These are phyloP conservation scores for Polyporus tsugae DNA, from an alignment of 1,284 basidiomycete genomes.

Conservation along the genomic window DNA sequence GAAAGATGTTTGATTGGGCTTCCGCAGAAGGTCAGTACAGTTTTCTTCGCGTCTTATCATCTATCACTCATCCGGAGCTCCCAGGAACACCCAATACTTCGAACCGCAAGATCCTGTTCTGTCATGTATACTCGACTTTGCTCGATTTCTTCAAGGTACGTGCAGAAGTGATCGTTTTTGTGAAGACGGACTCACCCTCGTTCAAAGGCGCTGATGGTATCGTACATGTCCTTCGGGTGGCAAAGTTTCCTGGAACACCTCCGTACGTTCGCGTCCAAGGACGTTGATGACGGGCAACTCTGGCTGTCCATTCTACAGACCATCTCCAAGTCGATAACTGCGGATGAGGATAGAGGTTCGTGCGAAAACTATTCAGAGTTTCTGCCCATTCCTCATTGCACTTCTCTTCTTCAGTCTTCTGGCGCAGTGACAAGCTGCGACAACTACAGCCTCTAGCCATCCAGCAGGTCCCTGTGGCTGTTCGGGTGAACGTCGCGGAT, in stretches of 20 bases:
- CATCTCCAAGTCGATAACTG: slow-evolving; percentile 75
- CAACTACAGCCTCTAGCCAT: slow-evolving; percentile 68
- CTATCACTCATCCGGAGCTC: slow-evolving; percentile 9
- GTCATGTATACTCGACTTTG: slow-evolving; percentile 74
- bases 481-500: slow-evolving; percentile 46
- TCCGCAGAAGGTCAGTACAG: slow-evolving; percentile 58
- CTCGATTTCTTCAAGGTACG: slow-evolving; percentile 86
- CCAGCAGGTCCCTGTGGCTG: slow-evolving; percentile 69
- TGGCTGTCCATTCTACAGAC: slow-evolving; percentile 76
- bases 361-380: slow-evolving; percentile 11
- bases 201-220: slow-evolving; percentile 83
- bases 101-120: slow-evolving; percentile 71
- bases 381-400: not conserved
- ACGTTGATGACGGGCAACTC: slow-evolving; percentile 49
- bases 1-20: slow-evolving; percentile 95
- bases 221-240: slow-evolving; percentile 85
- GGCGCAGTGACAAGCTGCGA: slow-evolving; percentile 84
- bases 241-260: slow-evolving; percentile 76
- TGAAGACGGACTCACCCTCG: slow-evolving; percentile 15
- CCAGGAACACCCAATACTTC: slow-evolving; percentile 40
- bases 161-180: slow-evolving; percentile 39
- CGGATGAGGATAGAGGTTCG: slow-evolving; percentile 82
- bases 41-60: not conserved
- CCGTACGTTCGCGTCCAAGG: slow-evolving; percentile 51
- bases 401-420: slow-evolving; percentile 67